Percentiles rank a stretch among this genome's conserved stretches.
phyloP scores from a whole-genome alignment of 257 asterid genomes.

The Gentiana dahurica region DNA sequence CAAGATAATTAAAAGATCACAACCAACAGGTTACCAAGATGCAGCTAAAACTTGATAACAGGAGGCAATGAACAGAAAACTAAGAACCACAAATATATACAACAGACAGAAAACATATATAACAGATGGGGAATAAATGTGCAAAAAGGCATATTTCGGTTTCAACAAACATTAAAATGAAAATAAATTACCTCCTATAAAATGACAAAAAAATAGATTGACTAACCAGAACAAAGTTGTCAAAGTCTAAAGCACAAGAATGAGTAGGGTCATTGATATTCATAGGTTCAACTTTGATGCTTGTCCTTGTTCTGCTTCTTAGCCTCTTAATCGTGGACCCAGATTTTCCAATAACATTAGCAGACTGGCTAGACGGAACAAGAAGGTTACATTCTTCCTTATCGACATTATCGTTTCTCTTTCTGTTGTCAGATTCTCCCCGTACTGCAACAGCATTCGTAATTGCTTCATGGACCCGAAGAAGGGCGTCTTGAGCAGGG shows the following conservation, averaged over 20 bases:
- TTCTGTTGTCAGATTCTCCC: slow-evolving; percentile 55
- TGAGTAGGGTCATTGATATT: slow-evolving; percentile 69
- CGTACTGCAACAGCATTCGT: slow-evolving; percentile 49
- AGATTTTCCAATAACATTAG: slow-evolving; percentile 86
- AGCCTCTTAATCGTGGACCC: slow-evolving; percentile 76
- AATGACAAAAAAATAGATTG: neutral
- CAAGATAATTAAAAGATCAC: slow-evolving; percentile 3
- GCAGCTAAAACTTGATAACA: neutral
- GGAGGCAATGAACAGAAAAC: neutral
- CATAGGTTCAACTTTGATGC: slow-evolving; percentile 55
- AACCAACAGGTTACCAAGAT: neutral
- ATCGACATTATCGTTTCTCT: slow-evolving; percentile 17
- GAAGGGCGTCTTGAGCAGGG: slow-evolving; percentile 88
- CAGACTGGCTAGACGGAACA: slow-evolving; percentile 87
- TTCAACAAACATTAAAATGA: slow-evolving; percentile 1
- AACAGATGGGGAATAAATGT: neutral
- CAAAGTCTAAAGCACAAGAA: slow-evolving; percentile 82
- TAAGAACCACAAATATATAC: neutral
- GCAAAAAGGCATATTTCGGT: neutral
- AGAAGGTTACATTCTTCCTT: slow-evolving; percentile 80
- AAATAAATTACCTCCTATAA: neutral
- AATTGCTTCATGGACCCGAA: slow-evolving; percentile 68
- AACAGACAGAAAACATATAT: neutral
- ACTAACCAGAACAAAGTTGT: slow-evolving; percentile 88
- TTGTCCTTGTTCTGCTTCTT: slow-evolving; percentile 58